These are phyloP conservation scores for Lactarius vividus DNA, from an alignment of 768 basidiomycete genomes.

Conservation along the genomic window DNA sequence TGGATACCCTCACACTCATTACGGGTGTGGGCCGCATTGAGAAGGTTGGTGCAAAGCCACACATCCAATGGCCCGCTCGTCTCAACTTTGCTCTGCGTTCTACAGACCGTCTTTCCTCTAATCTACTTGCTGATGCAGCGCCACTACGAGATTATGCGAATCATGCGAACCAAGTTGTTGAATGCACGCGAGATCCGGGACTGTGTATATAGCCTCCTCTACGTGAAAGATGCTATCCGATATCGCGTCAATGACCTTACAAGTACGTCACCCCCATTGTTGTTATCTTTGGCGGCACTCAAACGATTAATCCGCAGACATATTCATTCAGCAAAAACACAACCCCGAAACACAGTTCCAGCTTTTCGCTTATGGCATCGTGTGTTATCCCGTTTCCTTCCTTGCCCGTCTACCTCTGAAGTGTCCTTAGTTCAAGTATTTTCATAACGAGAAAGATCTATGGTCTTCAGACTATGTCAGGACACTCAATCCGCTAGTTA, in stretches of 20 bases:
- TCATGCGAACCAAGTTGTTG: conserved; percentile 13
- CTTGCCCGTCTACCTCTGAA: neutral
- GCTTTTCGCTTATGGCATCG: conserved; percentile 28
- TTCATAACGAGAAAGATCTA: neutral
- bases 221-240: neutral
- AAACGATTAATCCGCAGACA: conserved; percentile 8
- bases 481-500: neutral
- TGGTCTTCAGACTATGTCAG: conserved; percentile 9
- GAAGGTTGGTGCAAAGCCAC: conserved; percentile 26
- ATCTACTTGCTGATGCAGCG: conserved; percentile 24
- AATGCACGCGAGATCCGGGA: neutral
- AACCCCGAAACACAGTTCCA: conserved; percentile 29
- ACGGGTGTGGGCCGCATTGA: conserved; percentile 33
- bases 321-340: conserved; percentile 28
- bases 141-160: conserved; percentile 28
- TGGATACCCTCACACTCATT: conserved; percentile 33
- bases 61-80: neutral
- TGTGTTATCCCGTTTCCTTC: conserved; percentile 7
- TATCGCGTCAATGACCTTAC: conserved; percentile 15
- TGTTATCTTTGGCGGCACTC: neutral
- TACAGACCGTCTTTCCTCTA: conserved; percentile 24
- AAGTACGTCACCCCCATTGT: neutral
- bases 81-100: neutral
- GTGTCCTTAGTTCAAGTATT: conserved; percentile 17
- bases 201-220: neutral